A percentile compares a stretch with the other conserved stretches of the same genome.
Conservation (phyloP, 2,329 filamentous ascomycete genomes). For the Parastagonospora avenae region DNA sequence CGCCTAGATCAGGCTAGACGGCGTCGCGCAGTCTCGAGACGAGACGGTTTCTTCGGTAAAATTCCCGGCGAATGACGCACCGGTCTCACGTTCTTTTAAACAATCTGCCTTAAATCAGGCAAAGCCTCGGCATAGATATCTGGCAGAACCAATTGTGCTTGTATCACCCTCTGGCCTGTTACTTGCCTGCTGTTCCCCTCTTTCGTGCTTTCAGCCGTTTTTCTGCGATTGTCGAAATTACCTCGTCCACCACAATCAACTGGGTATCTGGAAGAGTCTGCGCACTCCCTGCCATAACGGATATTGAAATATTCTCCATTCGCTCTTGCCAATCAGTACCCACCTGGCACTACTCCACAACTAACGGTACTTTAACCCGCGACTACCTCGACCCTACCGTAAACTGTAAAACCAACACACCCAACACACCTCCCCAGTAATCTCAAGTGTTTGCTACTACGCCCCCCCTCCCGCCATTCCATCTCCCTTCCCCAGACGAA, state of each 20-base stretch:
- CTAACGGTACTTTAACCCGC: constrained; percentile 17
- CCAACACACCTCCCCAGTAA: constrained; percentile 7
- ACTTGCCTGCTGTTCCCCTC: not conserved
- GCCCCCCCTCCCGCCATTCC: not conserved
- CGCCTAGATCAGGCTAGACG: constrained; percentile 1
- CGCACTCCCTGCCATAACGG: constrained; percentile 12
- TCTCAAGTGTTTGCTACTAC: not conserved
- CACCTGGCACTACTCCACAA: constrained; percentile 8
- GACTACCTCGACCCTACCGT: not conserved
- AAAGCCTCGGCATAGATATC: constrained; percentile 25
- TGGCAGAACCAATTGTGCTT: constrained; percentile 2
- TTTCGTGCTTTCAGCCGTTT: constrained; percentile 14
- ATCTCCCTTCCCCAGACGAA: not conserved
- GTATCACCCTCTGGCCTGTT: not conserved
- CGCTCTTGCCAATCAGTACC: constrained; percentile 20
- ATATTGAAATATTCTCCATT: constrained; percentile 20
- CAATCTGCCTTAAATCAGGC: constrained; percentile 3
- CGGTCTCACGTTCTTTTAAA: constrained; percentile 3
- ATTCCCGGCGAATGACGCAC: constrained; percentile 12
- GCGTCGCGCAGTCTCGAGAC: constrained; percentile 16
- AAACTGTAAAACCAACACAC: not conserved
- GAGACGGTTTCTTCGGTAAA: constrained; percentile 23
- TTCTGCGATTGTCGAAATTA: constrained; percentile 1
- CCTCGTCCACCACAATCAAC: constrained; percentile 1
- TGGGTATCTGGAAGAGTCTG: constrained; percentile 18